These are phyloP conservation scores for Peltaster fructicola DNA, from an alignment of 2,329 filamentous ascomycete genomes.

Conservation along the genomic window DNA sequence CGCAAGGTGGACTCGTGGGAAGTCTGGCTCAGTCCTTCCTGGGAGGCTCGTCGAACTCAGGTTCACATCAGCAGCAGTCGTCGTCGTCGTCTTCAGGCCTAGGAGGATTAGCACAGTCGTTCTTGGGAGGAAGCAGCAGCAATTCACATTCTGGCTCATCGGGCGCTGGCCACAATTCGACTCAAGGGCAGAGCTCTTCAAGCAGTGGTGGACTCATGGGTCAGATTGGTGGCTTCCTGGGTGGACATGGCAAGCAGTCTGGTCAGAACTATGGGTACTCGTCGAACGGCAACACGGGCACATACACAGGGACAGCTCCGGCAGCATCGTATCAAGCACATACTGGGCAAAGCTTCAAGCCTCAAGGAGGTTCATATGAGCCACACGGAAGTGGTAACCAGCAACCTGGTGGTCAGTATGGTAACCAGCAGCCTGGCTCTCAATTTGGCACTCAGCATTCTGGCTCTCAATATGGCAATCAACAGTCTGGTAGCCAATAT, in stretches of 20 bases:
- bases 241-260: conserved; percentile 14
- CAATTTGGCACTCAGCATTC: not conserved
- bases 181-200: conserved; percentile 2
- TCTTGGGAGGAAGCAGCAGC: conserved; percentile 13
- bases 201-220: conserved; percentile 6
- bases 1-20: conserved; percentile 1
- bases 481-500: too few relatives aligned
- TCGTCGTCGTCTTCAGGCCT: conserved; percentile 7
- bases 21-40: conserved; percentile 1
- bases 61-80: too few relatives aligned
- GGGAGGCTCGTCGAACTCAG: conserved; percentile 2
- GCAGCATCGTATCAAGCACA: conserved; percentile 19
- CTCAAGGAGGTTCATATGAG: conserved; percentile 4
- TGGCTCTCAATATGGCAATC: conserved; percentile 5
- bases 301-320: conserved; percentile 21
- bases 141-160: too few relatives aligned
- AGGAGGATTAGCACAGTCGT: conserved; percentile 8
- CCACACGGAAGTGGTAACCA: conserved; percentile 2
- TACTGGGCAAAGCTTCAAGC: conserved; percentile 5
- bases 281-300: conserved; percentile 14
- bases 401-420: conserved; percentile 3
- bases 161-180: not conserved
- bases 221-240: conserved; percentile 10
- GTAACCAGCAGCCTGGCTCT: conserved; percentile 6
- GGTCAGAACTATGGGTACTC: conserved; percentile 20